These are phyloP conservation scores for Cyberlindnera amylophila DNA, from an alignment of 805 yeast species.

Conservation along the genomic window DNA sequence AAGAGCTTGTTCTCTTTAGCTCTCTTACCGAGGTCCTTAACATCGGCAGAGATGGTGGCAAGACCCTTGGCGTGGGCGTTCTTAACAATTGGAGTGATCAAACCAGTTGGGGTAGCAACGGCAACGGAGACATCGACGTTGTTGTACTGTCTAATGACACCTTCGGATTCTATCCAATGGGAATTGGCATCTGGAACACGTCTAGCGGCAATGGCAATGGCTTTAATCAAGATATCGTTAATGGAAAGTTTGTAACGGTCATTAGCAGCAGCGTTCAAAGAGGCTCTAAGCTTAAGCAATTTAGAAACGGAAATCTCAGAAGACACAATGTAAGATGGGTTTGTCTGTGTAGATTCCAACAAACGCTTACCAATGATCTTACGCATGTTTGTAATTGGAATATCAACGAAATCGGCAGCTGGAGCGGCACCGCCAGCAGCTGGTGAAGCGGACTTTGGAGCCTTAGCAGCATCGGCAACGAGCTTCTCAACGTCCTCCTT, in stretches of 20 bases:
- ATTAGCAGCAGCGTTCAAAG: slow-evolving; percentile 79
- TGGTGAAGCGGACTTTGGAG: slow-evolving; percentile 37
- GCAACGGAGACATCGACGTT: slow-evolving; percentile 97
- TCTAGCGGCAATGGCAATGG: slow-evolving; percentile 83
- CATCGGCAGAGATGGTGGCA: slow-evolving; percentile 70
- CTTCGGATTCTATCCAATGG: slow-evolving; percentile 86
- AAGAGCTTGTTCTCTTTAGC: slow-evolving; percentile 89
- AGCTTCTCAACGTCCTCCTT: slow-evolving; percentile 83
- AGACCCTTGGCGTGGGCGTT: slow-evolving; percentile 87
- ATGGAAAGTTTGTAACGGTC: slow-evolving; percentile 89
- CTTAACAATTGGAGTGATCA: slow-evolving; percentile 93
- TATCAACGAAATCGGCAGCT: slow-evolving; percentile 63
- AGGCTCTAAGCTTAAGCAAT: slow-evolving; percentile 85
- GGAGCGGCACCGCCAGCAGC: slow-evolving; percentile 38
- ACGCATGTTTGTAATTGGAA: slow-evolving; percentile 89
- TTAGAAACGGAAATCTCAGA: slow-evolving; percentile 84
- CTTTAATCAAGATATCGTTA: slow-evolving; percentile 92
- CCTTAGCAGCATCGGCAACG: slow-evolving; percentile 42
- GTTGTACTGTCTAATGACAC: slow-evolving; percentile 86
- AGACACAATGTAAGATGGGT: slow-evolving; percentile 91
- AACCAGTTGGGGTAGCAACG: slow-evolving; percentile 96
- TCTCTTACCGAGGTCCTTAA: slow-evolving; percentile 92
- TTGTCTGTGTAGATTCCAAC: slow-evolving; percentile 74
- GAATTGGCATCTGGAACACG: slow-evolving; percentile 94
- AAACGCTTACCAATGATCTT: slow-evolving; percentile 88